Evolutionary conservation across 169 alveolate genomes (phyloP).

Genomic region (Plasmodium vivax): DNA sequence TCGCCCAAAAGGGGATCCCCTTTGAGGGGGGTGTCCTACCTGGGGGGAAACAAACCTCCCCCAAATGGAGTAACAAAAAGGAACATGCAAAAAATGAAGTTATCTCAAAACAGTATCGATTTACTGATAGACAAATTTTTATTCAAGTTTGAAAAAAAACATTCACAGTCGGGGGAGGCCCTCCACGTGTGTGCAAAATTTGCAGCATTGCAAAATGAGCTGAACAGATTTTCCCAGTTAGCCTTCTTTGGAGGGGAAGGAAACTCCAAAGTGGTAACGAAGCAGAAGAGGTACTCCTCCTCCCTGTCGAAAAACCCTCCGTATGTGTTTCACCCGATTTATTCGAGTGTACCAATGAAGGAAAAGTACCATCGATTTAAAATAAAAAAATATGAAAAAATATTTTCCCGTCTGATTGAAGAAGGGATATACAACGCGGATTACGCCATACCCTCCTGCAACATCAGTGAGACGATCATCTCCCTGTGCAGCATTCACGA

Average conservation of each 20-base stretch:
- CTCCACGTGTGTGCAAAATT: background rate
- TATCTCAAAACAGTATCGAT: background rate
- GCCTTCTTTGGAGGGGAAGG: background rate
- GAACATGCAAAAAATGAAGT: background rate
- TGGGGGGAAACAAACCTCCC: background rate
- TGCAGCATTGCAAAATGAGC: slow-evolving; percentile 4
- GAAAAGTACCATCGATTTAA: slow-evolving; percentile 35
- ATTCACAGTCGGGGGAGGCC: background rate
- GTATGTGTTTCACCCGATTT: slow-evolving; percentile 52
- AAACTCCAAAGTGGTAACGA: background rate
- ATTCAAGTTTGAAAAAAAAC: background rate
- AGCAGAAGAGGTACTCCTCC: slow-evolving; percentile 22
- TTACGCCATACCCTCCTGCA: slow-evolving; percentile 15
- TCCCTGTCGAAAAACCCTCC: slow-evolving; percentile 37
- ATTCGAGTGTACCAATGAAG: slow-evolving; percentile 28
- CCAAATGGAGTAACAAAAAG: background rate
- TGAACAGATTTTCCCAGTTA: background rate
- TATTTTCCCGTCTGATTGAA: slow-evolving; percentile 22
- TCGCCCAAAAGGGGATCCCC: background rate
- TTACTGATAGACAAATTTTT: background rate
- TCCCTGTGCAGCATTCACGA: slow-evolving; percentile 13
- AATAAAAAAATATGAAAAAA: slow-evolving; percentile 42
- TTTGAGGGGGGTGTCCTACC: background rate
- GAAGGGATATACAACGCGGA: slow-evolving; percentile 23
- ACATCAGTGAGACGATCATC: background rate